A percentile compares a stretch with the other conserved stretches of the same genome.
These are phyloP conservation scores for Podaxis sp. DNA, from an alignment of 768 basidiomycete genomes.

Conservation along the genomic window DNA sequence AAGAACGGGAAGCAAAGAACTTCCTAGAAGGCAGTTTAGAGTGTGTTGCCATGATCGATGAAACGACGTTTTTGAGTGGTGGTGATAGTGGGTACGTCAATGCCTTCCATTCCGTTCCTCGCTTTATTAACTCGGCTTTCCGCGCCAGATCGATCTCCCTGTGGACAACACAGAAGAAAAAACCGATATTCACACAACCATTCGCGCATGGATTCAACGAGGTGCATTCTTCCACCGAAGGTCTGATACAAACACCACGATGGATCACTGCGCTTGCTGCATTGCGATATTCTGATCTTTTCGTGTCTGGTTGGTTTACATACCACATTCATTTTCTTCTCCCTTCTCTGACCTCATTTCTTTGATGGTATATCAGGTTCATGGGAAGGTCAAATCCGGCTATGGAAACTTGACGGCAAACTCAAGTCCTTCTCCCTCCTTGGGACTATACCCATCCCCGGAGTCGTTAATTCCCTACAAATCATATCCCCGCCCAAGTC, in stretches of 20 bases:
- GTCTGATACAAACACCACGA: slow-evolving; percentile 72
- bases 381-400: slow-evolving; percentile 85
- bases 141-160: slow-evolving; percentile 77
- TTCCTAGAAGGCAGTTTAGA: slow-evolving; percentile 93
- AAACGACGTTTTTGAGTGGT: slow-evolving; percentile 87
- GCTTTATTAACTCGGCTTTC: background rate
- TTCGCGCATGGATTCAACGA: slow-evolving; percentile 88
- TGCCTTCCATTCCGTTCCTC: background rate
- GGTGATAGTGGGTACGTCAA: slow-evolving; percentile 90
- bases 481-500: slow-evolving; percentile 57
- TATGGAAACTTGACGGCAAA: slow-evolving; percentile 88
- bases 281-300: slow-evolving; percentile 86
- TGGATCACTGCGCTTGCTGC: slow-evolving; percentile 89
- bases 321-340: slow-evolving; percentile 7
- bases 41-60: slow-evolving; percentile 93
- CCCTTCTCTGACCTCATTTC: background rate
- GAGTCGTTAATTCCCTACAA: slow-evolving; percentile 91
- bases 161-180: slow-evolving; percentile 93
- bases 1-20: slow-evolving; percentile 37
- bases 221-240: slow-evolving; percentile 69
- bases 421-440: slow-evolving; percentile 74
- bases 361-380: slow-evolving; percentile 59
- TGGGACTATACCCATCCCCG: slow-evolving; percentile 64
- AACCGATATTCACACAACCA: slow-evolving; percentile 84
- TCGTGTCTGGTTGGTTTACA: slow-evolving; percentile 73